These are phyloP conservation scores for Mycena crocata DNA, from an alignment of 768 basidiomycete genomes.

Conservation along the genomic window DNA sequence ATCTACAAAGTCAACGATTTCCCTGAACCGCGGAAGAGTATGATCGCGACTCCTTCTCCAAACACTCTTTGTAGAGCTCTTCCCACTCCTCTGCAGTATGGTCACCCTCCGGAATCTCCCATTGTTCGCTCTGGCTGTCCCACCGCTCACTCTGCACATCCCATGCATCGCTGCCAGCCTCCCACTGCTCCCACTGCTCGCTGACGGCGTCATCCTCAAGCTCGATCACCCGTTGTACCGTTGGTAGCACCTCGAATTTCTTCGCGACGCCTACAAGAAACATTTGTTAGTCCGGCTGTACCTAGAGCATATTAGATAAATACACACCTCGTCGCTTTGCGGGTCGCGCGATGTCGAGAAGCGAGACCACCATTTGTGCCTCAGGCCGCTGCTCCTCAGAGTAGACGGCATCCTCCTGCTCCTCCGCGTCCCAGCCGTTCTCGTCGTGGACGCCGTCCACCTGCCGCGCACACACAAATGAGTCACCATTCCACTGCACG, in stretches of 20 bases:
- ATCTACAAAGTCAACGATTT: too few species aligned
- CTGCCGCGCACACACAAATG: conserved; percentile 34
- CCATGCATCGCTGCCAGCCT: conserved; percentile 19
- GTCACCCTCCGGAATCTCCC: conserved; percentile 17
- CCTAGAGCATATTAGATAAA: neutral
- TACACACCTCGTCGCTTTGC: conserved; percentile 46
- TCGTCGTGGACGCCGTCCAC: conserved; percentile 39
- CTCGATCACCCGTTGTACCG: conserved; percentile 33
- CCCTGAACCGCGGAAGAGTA: neutral
- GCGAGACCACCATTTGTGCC: conserved; percentile 34
- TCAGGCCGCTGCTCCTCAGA: conserved; percentile 7
- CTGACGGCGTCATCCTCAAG: conserved; percentile 35
- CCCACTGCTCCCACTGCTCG: conserved; percentile 33
- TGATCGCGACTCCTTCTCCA: neutral
- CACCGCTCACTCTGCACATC: conserved; percentile 21
- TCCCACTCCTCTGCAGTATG: conserved; percentile 40
- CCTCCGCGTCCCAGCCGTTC: conserved; percentile 31
- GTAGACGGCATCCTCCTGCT: neutral
- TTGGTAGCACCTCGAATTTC: conserved; percentile 41
- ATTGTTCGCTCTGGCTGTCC: conserved; percentile 26
- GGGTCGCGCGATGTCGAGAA: conserved; percentile 47
- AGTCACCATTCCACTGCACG: conserved; percentile 39
- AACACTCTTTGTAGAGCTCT: conserved; percentile 36
- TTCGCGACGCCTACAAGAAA: conserved; percentile 42
- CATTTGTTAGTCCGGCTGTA: neutral